A percentile compares a stretch with the other conserved stretches of the same genome.
These are phyloP conservation scores for Alternaria sp. DNA, from an alignment of 2,329 filamentous ascomycete species.

Conservation along the genomic window DNA sequence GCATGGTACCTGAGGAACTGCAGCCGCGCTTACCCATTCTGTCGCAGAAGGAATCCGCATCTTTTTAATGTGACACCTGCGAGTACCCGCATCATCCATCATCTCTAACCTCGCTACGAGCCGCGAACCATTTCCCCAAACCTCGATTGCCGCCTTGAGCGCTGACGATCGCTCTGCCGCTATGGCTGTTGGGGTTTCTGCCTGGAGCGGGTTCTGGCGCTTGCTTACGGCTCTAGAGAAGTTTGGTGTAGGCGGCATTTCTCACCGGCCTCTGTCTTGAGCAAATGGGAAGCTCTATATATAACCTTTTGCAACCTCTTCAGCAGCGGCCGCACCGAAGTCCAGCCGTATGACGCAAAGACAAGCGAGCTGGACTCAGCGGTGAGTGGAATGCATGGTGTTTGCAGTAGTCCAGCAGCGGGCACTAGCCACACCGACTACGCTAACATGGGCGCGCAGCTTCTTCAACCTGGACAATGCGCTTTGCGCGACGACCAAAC, in stretches of 20 bases:
- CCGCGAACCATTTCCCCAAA: neutral
- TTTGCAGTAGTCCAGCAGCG: slow-evolving; percentile 13
- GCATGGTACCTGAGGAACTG: slow-evolving; percentile 3
- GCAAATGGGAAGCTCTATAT: slow-evolving; percentile 8
- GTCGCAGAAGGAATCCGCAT: slow-evolving; percentile 3
- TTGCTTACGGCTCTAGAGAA: neutral
- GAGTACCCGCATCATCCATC: neutral
- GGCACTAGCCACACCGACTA: slow-evolving; percentile 21
- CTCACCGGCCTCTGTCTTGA: slow-evolving; percentile 8
- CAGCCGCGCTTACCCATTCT: slow-evolving; percentile 6
- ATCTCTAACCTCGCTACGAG: slow-evolving; percentile 4
- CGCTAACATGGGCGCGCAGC: slow-evolving; percentile 10
- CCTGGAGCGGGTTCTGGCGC: slow-evolving; percentile 8
- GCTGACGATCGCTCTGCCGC: slow-evolving; percentile 7
- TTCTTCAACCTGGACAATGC: slow-evolving; percentile 10
- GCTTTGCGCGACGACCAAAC: slow-evolving; percentile 1
- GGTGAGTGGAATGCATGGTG: slow-evolving; percentile 19
- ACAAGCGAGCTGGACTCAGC: slow-evolving; percentile 10
- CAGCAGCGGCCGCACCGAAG: neutral
- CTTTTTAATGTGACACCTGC: neutral
- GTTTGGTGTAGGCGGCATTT: neutral
- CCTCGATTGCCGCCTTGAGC: neutral
- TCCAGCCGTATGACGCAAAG: neutral
- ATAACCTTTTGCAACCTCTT: neutral
- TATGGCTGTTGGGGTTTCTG: slow-evolving; percentile 10